Evolutionary conservation across 2,329 filamentous ascomycete species (phyloP), one percentile per base, ranked within the genome.

Genomic region (Pseudodiploospora longispora): DNA sequence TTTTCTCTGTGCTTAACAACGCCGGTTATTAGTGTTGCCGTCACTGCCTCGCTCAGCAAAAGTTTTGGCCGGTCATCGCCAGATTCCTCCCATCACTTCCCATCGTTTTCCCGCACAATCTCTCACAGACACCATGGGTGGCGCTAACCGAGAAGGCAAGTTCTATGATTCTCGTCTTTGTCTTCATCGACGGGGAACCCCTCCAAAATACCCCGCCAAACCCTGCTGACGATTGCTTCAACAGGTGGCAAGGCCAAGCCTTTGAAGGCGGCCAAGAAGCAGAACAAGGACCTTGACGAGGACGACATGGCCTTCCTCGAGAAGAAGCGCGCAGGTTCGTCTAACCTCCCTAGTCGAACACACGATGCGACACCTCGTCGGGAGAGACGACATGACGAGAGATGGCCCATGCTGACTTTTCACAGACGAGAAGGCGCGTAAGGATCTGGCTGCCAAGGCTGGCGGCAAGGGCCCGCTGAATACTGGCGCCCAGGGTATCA

Each of bases 401-500:
- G 33, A 35, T 40, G 36, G 36, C 54, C 58, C 38, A 59, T 50
- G 52, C 35, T 44, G n/a, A 43, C 40, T 30, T 38, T 30, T 2
- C 30, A 53, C 57, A 85, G 87, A 90, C 56, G 85, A 87, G 61
- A 88, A 90, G 75, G 86, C 85, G 38, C 84, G 82, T 68, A 91
- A 94, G 71, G 87, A 89, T 7, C 63, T 94, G 69, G 81, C 83
- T n/a, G 75, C 82, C 49, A 86, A 87, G 71, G 83, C 86, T 38
- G 83, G 85, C 59, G 86, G 86, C 66, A 95, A 94, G 72, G 91
- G 91, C 3, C 90, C 91, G 33, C 64, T 96, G 63, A 90, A 89
- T 70, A 84, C 81, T 30, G 89, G 88, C 31, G 67, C 75, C 40
- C 87, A 94, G 70, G 89, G 88, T 50, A 95, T 97, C 74, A 96